Evolutionary conservation across 2,329 filamentous ascomycete species (phyloP).

Genomic region (Camillea tinctor): DNA sequence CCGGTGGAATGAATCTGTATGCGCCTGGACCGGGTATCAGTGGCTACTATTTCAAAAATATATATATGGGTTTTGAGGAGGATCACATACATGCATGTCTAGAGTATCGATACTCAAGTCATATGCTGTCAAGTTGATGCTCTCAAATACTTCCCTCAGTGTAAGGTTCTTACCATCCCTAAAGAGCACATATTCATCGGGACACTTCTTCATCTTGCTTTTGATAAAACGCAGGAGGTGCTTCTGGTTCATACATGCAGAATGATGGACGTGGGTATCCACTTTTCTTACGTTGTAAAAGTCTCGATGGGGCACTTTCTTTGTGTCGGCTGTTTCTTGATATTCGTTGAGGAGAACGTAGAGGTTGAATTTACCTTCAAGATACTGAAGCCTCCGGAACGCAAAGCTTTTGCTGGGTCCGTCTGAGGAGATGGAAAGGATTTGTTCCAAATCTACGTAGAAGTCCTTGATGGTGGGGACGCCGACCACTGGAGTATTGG

Average conservation of each 20-base stretch:
- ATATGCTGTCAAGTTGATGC: slow-evolving; percentile 95
- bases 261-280: slow-evolving; percentile 98
- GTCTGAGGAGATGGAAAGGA: slow-evolving; percentile 88
- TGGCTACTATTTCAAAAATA: no score
- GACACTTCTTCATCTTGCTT: slow-evolving; percentile 99
- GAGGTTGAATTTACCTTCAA: slow-evolving; percentile 96
- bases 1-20: slow-evolving; percentile 96
- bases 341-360: slow-evolving; percentile 94
- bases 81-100: slow-evolving; percentile 82
- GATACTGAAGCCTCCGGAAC: slow-evolving; percentile 88
- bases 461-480: slow-evolving; percentile 95
- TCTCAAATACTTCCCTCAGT: slow-evolving; percentile 89
- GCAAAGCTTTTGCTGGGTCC: slow-evolving; percentile 97
- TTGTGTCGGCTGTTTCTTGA: slow-evolving; percentile 96
- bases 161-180: slow-evolving; percentile 92
- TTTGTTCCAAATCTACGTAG: slow-evolving; percentile 88
- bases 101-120: slow-evolving; percentile 97
- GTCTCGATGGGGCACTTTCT: slow-evolving; percentile 94
- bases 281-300: slow-evolving; percentile 99
- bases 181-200: slow-evolving; percentile 89
- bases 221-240: slow-evolving; percentile 98
- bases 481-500: slow-evolving; percentile 68
- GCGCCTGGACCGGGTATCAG: slow-evolving; percentile 55
- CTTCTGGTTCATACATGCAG: slow-evolving; percentile 99
- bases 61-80: background rate